Percentiles rank a stretch among this genome's conserved stretches.
Evolutionary conservation across 2,329 filamentous ascomycete species (phyloP).

Genomic region (Daldinia eschscholtzii): DNA sequence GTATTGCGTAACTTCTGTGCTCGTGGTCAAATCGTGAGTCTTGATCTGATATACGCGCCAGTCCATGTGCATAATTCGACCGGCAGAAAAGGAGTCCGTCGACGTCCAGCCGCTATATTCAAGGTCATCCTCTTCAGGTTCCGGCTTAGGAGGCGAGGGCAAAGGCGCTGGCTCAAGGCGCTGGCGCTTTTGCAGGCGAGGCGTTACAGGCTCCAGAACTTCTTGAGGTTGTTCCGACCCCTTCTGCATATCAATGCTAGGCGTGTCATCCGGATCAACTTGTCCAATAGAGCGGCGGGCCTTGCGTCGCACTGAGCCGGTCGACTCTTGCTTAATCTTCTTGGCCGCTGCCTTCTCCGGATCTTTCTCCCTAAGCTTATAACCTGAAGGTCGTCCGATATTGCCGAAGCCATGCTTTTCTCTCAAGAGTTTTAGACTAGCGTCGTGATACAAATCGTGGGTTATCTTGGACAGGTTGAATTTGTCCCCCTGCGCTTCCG

Average conservation of each 20-base stretch:
- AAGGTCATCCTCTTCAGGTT: slow-evolving; percentile 55
- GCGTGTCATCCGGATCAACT: slow-evolving; percentile 49
- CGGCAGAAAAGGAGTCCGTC: slow-evolving; percentile 63
- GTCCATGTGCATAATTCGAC: slow-evolving; percentile 60
- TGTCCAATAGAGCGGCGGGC: slow-evolving; percentile 51
- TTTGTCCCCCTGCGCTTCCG: slow-evolving; percentile 56
- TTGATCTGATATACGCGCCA: slow-evolving; percentile 68
- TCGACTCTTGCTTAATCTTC: slow-evolving; percentile 49
- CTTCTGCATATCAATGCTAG: slow-evolving; percentile 32
- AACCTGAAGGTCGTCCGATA: slow-evolving; percentile 66
- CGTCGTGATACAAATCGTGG: slow-evolving; percentile 69
- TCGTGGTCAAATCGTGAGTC: slow-evolving; percentile 61
- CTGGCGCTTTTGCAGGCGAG: slow-evolving; percentile 51
- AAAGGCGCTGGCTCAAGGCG: slow-evolving; percentile 44
- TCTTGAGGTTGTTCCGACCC: slow-evolving; percentile 38
- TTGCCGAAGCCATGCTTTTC: slow-evolving; percentile 68
- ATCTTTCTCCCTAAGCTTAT: slow-evolving; percentile 58
- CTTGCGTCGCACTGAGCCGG: slow-evolving; percentile 44
- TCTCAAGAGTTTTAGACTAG: slow-evolving; percentile 63
- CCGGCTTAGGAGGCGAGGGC: slow-evolving; percentile 26
- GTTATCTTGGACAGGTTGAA: slow-evolving; percentile 66
- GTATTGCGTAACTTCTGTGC: slow-evolving; percentile 65
- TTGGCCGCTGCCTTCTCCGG: slow-evolving; percentile 48
- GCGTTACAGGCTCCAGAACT: slow-evolving; percentile 49
- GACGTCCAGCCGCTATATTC: slow-evolving; percentile 64